phyloP scores from a whole-genome alignment of 352 stramenopile species.

The Globisporangium iwayamae region DNA sequence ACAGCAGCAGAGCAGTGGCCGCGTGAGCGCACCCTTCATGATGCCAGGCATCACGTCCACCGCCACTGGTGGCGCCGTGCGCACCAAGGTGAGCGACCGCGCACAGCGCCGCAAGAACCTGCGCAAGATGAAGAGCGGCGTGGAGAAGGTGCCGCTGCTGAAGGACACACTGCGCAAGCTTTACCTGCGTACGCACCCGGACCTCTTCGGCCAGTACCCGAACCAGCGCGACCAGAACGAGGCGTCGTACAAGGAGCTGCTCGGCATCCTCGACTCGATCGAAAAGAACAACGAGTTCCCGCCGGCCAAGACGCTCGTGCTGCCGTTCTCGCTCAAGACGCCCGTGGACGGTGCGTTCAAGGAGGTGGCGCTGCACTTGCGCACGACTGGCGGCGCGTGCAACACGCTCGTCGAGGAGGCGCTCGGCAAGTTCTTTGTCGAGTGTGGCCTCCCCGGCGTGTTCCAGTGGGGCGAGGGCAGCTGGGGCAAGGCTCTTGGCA shows the following conservation, averaged over 20 bases:
- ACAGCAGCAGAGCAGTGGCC: not conserved
- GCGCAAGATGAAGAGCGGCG: constrained; percentile 74
- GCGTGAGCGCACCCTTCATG: constrained; percentile 24
- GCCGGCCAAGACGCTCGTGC: constrained; percentile 58
- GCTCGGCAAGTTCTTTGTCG: constrained; percentile 62
- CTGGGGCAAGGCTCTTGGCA: constrained; percentile 67
- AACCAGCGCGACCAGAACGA: constrained; percentile 62
- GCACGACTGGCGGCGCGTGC: constrained; percentile 70
- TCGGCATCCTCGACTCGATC: constrained; percentile 79
- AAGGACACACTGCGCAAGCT: constrained; percentile 80
- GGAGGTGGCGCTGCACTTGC: constrained; percentile 56
- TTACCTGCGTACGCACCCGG: constrained; percentile 76
- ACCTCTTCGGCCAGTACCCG: constrained; percentile 74
- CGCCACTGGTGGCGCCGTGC: constrained; percentile 26
- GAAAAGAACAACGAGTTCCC: constrained; percentile 78
- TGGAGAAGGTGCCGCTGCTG: constrained; percentile 51
- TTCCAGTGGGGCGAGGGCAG: constrained; percentile 75
- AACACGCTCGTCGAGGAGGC: constrained; percentile 76
- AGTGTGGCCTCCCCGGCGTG: constrained; percentile 53
- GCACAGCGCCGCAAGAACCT: constrained; percentile 68
- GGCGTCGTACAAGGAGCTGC: constrained; percentile 76
- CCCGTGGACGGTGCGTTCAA: constrained; percentile 65
- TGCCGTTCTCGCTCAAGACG: constrained; percentile 75
- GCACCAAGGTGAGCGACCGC: constrained; percentile 71
- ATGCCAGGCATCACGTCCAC: not conserved